Evolutionary conservation across 805 yeast genomes (phyloP), one percentile per base, ranked within the genome.

Genomic region (Candida michaelii): DNA sequence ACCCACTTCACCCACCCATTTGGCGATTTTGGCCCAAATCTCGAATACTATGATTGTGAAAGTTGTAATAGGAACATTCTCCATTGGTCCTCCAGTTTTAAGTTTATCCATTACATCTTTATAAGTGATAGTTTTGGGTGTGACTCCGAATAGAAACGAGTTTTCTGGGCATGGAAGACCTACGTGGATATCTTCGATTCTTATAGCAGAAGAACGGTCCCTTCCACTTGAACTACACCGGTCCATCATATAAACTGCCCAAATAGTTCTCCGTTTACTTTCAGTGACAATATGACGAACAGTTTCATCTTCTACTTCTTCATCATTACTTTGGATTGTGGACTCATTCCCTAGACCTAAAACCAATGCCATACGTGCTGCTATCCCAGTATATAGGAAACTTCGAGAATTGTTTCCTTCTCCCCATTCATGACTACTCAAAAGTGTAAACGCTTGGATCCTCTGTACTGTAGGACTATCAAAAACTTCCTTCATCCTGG

Each of bases 241-340:
- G 46, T 68, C 74, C 71, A 69, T 65, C 71, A 68, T 65, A 40
- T 61, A 66, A 10, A 66, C 69, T 3, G 65, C 48, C 74, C 74
- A 69, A 3, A 68, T 50, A 3, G 74, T 66, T 33, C 74, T 46
- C 25, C 70, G 36, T 46, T 63, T 58, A 21, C 59, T 52, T 40
- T 69, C 74, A 11, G 48, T 40, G 5, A 52, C 43, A 15, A 67
- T 56, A 27, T 56, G 55, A 9, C 36, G 27, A 10, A 48, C 39
- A 5, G 40, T 34, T 4, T 49, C 50, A 11, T 47, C 49, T 13
- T 48, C 47, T 7, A 38, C 30, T 12, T 15, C 31, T 14, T 29
- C 31, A 12, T 29, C 31, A 29, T 29, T n/a, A 12, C 17, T 29
- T 12, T 29, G 31, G 11, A 29, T 13, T 5, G 31, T 29, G 11